phyloP scores from a whole-genome alignment of 257 asterid species.

The Catharanthus roseus region DNA sequence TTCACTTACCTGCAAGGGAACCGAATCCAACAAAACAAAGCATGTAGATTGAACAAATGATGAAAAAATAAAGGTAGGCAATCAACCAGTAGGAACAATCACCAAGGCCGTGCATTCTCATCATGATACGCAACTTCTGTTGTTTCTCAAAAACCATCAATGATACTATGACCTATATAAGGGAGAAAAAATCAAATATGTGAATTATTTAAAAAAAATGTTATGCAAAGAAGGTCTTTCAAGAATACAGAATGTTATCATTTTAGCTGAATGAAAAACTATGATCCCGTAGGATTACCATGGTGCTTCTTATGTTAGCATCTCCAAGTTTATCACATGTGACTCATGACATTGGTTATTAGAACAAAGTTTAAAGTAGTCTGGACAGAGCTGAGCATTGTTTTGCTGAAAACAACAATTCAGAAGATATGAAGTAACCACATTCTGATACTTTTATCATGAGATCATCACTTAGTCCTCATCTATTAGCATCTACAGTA shows the following conservation, averaged over 20 bases:
- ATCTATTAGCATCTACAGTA: background rate
- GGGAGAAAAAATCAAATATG: background rate
- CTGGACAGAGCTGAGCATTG: background rate
- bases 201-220: background rate
- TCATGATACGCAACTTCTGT: conserved; percentile 37
- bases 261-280: background rate
- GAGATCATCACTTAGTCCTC: background rate
- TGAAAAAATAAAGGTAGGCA: conserved; percentile 35
- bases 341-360: background rate
- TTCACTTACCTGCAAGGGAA: conserved; percentile 25
- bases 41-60: conserved; percentile 27
- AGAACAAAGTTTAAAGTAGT: background rate
- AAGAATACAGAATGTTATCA: background rate
- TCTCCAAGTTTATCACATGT: background rate
- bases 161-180: conserved; percentile 25
- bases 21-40: conserved; percentile 28
- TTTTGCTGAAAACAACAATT: background rate
- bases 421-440: background rate
- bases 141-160: conserved; percentile 41
- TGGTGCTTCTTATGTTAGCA: background rate
- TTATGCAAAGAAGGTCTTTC: background rate
- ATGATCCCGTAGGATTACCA: background rate
- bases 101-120: conserved; percentile 47
- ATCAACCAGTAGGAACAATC: conserved; percentile 35
- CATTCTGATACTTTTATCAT: background rate